Evolutionary conservation across 306 rosid genomes (phyloP).

Genomic region (Malus orientalis): DNA sequence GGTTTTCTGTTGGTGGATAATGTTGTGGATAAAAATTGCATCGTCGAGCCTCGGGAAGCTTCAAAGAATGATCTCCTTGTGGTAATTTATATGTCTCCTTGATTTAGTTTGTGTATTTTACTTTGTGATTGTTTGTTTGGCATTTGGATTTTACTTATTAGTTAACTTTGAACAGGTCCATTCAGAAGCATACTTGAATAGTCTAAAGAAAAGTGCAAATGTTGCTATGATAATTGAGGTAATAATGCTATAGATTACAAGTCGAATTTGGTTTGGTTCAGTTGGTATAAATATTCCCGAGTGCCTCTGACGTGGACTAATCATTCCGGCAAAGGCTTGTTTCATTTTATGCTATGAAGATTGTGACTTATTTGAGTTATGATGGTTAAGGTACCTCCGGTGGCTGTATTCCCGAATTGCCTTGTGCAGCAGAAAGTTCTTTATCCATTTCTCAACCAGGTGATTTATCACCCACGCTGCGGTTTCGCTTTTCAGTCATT

Average conservation of each 20-base stretch:
- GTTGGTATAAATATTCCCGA: not conserved
- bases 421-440: slow-evolving; percentile 70
- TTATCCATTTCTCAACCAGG: slow-evolving; percentile 79
- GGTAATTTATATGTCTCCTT: slow-evolving; percentile 28
- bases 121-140: not conserved
- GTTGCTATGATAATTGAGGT: slow-evolving; percentile 88
- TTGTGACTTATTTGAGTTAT: slow-evolving; percentile 12
- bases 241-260: not conserved
- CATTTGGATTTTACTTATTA: not conserved
- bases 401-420: slow-evolving; percentile 68
- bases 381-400: slow-evolving; percentile 68
- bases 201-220: slow-evolving; percentile 58
- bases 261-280: not conserved
- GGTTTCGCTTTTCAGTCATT: not conserved
- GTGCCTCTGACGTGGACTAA: not conserved
- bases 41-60: slow-evolving; percentile 86
- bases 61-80: slow-evolving; percentile 77
- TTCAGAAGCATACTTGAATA: slow-evolving; percentile 65
- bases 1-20: slow-evolving; percentile 49
- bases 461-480: slow-evolving; percentile 4
- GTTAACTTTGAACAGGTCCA: slow-evolving; percentile 53
- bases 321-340: not conserved
- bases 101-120: not conserved
- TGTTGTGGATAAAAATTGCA: slow-evolving; percentile 32
- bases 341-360: not conserved